These are phyloP conservation scores for Gnetum montanum DNA, from an alignment of 75 land plant genomes.

Conservation along the genomic window DNA sequence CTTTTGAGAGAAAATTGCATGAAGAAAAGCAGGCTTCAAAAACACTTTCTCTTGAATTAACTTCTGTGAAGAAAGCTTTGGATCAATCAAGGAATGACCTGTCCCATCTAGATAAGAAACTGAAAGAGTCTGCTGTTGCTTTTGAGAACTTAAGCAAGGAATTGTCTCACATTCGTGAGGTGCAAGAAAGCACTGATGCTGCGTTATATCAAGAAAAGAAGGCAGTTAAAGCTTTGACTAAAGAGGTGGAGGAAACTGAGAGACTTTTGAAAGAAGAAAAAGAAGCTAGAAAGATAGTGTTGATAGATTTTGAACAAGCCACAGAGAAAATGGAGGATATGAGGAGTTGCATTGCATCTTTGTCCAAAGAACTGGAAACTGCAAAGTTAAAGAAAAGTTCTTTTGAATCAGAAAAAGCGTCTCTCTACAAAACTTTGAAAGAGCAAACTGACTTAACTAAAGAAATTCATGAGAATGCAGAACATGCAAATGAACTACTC, in stretches of 20 bases:
- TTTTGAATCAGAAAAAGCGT: slow-evolving; percentile 50
- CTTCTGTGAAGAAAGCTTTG: slow-evolving; percentile 18
- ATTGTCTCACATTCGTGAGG: slow-evolving; percentile 25
- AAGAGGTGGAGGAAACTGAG: slow-evolving; percentile 32
- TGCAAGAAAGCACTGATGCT: slow-evolving; percentile 17
- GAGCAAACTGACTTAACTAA: slow-evolving; percentile 40
- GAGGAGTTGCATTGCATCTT: slow-evolving; percentile 28
- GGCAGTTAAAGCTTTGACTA: slow-evolving; percentile 25
- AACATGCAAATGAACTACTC: slow-evolving; percentile 49
- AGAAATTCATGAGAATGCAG: slow-evolving; percentile 42
- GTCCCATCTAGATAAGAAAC: slow-evolving; percentile 15
- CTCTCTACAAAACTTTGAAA: slow-evolving; percentile 24
- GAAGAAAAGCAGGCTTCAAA: slow-evolving; percentile 20
- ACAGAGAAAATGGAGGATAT: slow-evolving; percentile 62
- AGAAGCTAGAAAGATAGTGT: slow-evolving; percentile 36
- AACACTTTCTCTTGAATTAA: slow-evolving; percentile 30
- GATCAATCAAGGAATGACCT: slow-evolving; percentile 35
- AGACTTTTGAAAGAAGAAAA: slow-evolving; percentile 35
- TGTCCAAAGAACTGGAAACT: slow-evolving; percentile 49
- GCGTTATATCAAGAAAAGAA: slow-evolving; percentile 56
- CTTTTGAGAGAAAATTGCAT: slow-evolving; percentile 19
- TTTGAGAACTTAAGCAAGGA: slow-evolving; percentile 38
- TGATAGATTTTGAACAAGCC: slow-evolving; percentile 58
- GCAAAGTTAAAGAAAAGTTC: slow-evolving; percentile 19
- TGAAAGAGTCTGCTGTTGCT: slow-evolving; percentile 16